Percentiles rank a stretch among this genome's conserved stretches.
These are phyloP conservation scores for Vitis hybrid DNA, from an alignment of 177 flowering plant genomes.

Conservation along the genomic window DNA sequence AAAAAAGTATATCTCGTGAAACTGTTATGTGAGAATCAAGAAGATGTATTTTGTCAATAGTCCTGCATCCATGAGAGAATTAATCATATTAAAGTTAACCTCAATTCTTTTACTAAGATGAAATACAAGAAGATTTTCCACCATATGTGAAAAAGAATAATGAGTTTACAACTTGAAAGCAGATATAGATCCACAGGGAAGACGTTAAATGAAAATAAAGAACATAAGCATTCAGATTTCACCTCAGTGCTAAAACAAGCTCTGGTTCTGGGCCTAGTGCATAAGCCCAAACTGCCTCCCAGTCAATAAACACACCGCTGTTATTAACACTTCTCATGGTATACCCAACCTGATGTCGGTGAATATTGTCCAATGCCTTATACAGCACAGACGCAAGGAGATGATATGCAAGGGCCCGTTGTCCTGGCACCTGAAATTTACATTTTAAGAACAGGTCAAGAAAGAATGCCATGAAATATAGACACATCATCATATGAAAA, in stretches of 20 bases:
- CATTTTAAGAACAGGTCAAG: not conserved
- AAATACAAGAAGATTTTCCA: not conserved
- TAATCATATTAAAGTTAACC: not conserved
- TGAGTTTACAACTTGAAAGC: not conserved
- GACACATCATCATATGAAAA: not conserved
- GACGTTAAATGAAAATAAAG: not conserved
- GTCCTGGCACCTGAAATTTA: conserved; percentile 79
- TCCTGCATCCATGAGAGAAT: too few relatives aligned
- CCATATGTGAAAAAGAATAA: not conserved
- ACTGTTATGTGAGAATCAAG: too few relatives aligned
- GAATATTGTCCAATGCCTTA: conserved; percentile 51
- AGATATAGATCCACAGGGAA: not conserved
- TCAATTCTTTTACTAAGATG: not conserved
- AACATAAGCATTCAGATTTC: conserved; percentile 6
- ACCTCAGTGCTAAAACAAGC: conserved; percentile 86
- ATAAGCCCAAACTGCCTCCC: conserved; percentile 96
- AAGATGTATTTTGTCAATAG: too few relatives aligned
- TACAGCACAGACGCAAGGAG: conserved; percentile 74
- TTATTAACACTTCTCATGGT: conserved; percentile 16
- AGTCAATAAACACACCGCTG: conserved; percentile 44
- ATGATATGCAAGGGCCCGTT: conserved; percentile 78
- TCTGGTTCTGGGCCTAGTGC: conserved; percentile 98
- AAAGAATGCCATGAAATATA: not conserved
- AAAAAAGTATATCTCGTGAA: too few relatives aligned
- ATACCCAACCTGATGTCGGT: conserved; percentile 31